Evolutionary conservation across 2,329 filamentous ascomycete species (phyloP), one percentile per base, ranked within the genome.

Genomic region (Fonsecaea multimorphosa): DNA sequence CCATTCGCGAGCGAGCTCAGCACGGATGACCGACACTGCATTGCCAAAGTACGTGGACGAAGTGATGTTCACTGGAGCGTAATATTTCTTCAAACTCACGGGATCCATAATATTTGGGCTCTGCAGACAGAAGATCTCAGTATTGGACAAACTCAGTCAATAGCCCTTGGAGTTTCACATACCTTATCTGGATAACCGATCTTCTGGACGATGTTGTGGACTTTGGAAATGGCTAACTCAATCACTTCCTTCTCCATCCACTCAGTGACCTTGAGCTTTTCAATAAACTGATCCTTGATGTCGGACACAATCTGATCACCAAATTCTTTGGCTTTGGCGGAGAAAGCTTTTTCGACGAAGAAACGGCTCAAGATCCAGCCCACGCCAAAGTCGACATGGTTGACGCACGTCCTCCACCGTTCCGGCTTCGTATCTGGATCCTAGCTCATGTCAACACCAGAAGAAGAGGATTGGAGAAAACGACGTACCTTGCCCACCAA

Each of bases 331-430:
- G 88, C 87, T 22, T 86, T 84, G 12, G 87, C 69, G n/a, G 70
- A 72, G 72, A 91, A 92, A 0, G 88, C 84, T 56, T 86, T 86
- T 67, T 91, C 85, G 1, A 91, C 82, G 68, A 88, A 92, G 78
- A 91, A 91, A 24, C 88, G 85, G 73, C 87, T 89, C 16, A 91
- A 78, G 56, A 90, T 88, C 88, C 89, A 91, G 1, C 85, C 85
- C 24, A 91, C 75, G 4, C 84, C 83, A 24, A 76, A 74, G 68
- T 90, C 87, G 4, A 89, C 82, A 36, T 83, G 81, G 7, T 74
- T 74, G 31, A 91, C 82, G 70, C 89, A 91, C 6, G 82, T 87
- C 71, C 88, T 83, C 88, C 88, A 91, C 56, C 88, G 82, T 72
- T 91, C 89, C 14, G 86, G 78, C 22, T 81, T 82, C 1, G 87